phyloP scores from a whole-genome alignment of 495 filamentous ascomycete genomes.

The Chlorociboria aeruginascens region DNA sequence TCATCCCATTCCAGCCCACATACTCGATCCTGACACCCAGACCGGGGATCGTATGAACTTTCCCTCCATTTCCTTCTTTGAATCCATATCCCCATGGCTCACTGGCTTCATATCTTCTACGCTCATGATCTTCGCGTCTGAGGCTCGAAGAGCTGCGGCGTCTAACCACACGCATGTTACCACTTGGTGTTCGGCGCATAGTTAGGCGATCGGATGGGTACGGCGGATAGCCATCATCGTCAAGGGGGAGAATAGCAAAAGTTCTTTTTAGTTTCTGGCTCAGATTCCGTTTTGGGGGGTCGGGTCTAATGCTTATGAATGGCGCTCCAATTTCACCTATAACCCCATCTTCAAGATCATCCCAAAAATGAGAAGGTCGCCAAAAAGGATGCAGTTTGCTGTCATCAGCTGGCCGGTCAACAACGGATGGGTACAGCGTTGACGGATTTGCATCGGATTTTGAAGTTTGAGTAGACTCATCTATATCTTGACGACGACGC shows the following conservation, averaged over 20 bases:
- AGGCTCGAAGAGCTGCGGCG: conserved; percentile 19
- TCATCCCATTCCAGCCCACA: conserved; percentile 29
- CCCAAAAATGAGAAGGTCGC: conserved; percentile 62
- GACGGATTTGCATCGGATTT: conserved; percentile 11
- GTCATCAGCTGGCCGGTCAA: conserved; percentile 32
- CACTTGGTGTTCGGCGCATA: conserved; percentile 35
- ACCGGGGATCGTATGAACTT: conserved; percentile 28
- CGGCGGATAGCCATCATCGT: conserved; percentile 25
- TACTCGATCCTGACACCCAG: conserved; percentile 40
- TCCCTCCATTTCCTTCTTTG: conserved; percentile 24
- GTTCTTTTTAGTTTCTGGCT: conserved; percentile 30
- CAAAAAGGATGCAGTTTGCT: conserved; percentile 68
- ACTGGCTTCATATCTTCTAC: conserved; percentile 4
- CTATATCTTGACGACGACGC: conserved; percentile 11
- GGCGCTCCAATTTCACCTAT: conserved; percentile 24
- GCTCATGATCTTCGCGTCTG: neutral
- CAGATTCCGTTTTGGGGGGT: conserved; percentile 35
- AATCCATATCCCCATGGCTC: conserved; percentile 13
- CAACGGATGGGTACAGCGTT: conserved; percentile 25
- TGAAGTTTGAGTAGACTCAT: conserved; percentile 13
- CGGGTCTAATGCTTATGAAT: conserved; percentile 28
- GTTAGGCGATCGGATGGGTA: conserved; percentile 34
- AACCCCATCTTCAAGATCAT: conserved; percentile 42
- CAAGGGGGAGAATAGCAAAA: conserved; percentile 38
- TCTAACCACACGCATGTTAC: conserved; percentile 37